phyloP scores from a whole-genome alignment of 192 early-diverging fungal genomes.

The Coemansia sp. region DNA sequence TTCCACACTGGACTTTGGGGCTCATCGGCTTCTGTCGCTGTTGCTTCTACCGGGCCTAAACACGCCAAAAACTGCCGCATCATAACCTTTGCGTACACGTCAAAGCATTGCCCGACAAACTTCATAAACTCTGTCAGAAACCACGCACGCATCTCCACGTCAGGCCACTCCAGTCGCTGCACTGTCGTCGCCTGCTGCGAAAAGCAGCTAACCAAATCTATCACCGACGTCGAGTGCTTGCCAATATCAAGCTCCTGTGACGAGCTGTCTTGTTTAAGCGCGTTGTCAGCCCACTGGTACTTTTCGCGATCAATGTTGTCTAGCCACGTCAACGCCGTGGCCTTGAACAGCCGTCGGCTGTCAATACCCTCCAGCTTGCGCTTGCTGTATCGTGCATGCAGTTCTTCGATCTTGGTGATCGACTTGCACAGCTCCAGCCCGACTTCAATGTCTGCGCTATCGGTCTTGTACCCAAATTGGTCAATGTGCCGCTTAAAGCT shows the following conservation, averaged over 20 bases:
- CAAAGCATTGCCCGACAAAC: slow-evolving; percentile 37
- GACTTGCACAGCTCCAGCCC: slow-evolving; percentile 43
- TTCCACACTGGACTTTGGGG: slow-evolving; percentile 32
- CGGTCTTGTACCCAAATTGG: slow-evolving; percentile 40
- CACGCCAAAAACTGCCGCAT: slow-evolving; percentile 45
- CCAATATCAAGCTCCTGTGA: slow-evolving; percentile 34
- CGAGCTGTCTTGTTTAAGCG: slow-evolving; percentile 46
- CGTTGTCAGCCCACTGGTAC: slow-evolving; percentile 41
- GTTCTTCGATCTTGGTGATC: slow-evolving; percentile 31
- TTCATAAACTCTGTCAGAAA: slow-evolving; percentile 53
- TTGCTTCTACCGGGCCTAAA: slow-evolving; percentile 11
- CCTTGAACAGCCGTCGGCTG: slow-evolving; percentile 41
- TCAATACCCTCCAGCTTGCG: slow-evolving; percentile 25
- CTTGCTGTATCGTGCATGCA: slow-evolving; percentile 27
- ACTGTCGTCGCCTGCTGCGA: slow-evolving; percentile 47
- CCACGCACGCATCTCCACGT: slow-evolving; percentile 42
- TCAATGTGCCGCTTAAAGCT: slow-evolving; percentile 33
- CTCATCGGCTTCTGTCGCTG: not conserved
- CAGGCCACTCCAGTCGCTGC: slow-evolving; percentile 49
- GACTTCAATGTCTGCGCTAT: slow-evolving; percentile 30
- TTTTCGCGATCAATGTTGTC: slow-evolving; percentile 40
- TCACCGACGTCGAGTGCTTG: slow-evolving; percentile 56
- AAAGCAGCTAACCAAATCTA: slow-evolving; percentile 51
- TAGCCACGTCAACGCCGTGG: slow-evolving; percentile 33
- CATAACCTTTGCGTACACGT: slow-evolving; percentile 49